Evolutionary conservation across 805 yeast species (phyloP), one percentile per base, ranked within the genome.

Genomic region (Lipomyces orientalis): DNA sequence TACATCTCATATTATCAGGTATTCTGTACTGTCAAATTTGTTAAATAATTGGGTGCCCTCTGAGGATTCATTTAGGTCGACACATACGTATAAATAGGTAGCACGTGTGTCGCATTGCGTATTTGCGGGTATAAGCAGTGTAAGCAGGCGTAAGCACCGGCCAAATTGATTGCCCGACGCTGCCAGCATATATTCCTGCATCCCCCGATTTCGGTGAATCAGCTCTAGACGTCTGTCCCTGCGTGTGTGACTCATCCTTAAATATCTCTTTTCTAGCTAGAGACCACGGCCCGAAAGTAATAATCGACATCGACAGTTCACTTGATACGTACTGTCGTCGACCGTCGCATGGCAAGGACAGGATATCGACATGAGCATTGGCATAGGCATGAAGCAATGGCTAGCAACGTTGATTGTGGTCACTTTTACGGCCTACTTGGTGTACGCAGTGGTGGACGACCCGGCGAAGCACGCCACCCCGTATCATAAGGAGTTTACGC

Each of bases 391-490:
- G 49, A 39, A 16, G 49, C 49, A 39, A 16, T 39, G 49, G 49
- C 49, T 39, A 39, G 49, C 49, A 39, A 39, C 49, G 3, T 16
- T 39, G 49, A 39, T 4, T 39, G 49, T 39, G 49, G 49, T 39
- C 49, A 39, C 49, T 2, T 2, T 39, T 3, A 4, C 49, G 49
- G 49, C 49, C 3, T 14, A 39, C 3, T 39, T 39, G 49, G 49
- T 4, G 49, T 39, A 12, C 49, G 49, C 49, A 39, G 49, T 39
- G 49, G 49, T 39, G 49, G 49, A 39, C 49, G 49, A 39, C 49
- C 49, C 49, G n/a, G 49, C 49, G 49, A 39, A 39, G 49, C 3
- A 39, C 49, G 49, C 49, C 3, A 39, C 49, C 49, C 49, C 49
- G 49, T 39, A 39, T 4, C 49, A 39, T 39, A 39, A 39, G 2